phyloP scores from a whole-genome alignment of 139 green algal genomes.

The Haematococcus lacustris region DNA sequence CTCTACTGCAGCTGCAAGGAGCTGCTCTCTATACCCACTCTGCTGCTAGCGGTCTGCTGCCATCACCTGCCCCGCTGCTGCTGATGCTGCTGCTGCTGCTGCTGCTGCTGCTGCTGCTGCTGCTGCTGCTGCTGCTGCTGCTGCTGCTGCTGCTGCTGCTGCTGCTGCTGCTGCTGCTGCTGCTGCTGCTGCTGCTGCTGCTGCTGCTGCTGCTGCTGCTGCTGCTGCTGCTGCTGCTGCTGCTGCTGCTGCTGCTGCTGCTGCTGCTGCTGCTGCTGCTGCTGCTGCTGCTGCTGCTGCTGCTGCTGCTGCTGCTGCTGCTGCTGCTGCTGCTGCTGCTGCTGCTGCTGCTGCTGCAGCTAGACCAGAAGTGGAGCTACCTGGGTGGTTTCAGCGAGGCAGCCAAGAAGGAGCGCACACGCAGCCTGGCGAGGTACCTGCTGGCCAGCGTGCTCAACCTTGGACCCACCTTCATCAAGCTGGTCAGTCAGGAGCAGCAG shows the following conservation, averaged over 20 bases:
- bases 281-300: constrained; percentile 2
- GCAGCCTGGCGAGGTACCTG: constrained; percentile 50
- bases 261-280: constrained; percentile 2
- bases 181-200: no score
- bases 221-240: neutral
- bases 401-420: constrained; percentile 35
- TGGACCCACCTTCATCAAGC: constrained; percentile 84
- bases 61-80: no score
- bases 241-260: constrained; percentile 1
- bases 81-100: neutral
- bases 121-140: no score
- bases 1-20: neutral
- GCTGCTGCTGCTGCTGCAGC: constrained; percentile 3
- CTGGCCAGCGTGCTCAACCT: constrained; percentile 60
- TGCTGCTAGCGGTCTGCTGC: no score
- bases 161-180: no score
- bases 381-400: constrained; percentile 56
- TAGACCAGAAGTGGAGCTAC: constrained; percentile 81
- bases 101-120: neutral
- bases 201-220: constrained; percentile 1
- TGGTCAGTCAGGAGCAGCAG: no score
- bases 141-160: no score
- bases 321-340: constrained; percentile 1
- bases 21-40: no score
- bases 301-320: neutral